Base-by-base conservation (phyloP, 768 basidiomycete species). In the Pisolithus marmoratus region DNA sequence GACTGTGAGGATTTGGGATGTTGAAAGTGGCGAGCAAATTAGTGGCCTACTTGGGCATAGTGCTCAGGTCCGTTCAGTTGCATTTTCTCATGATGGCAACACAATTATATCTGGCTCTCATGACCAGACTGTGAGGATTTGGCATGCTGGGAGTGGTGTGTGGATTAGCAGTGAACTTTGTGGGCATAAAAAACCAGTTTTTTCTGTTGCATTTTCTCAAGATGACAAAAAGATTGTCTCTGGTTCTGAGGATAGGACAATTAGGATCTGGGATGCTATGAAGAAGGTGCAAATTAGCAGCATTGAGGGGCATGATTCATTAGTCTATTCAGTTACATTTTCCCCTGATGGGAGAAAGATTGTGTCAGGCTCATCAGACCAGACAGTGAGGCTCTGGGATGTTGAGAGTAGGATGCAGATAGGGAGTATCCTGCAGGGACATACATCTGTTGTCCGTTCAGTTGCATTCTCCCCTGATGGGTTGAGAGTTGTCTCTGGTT, bases 331-430 rank as follows among this genome's bases (percentile, higher is more conserved):
- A 31, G 49, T 50, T 24, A 2, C 40, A 14, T 41, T 50, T 29
- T 36, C 43, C 11, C 17, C 29, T 17, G n/a, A n/a, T n/a, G n/a
- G n/a, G n/a, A n/a, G n/a, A n/a, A n/a, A n/a, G n/a, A n/a, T n/a
- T n/a, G n/a, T 51, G 5, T 51, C 50, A 5, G 42, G 50, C 27
- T 51, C 50, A 23, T 17, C 1, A 9, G 50, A 51, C 29, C 24
- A 37, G 26, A 51, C 31, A 7, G 23, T 51, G 8, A 27, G 22
- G 22, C 26, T 51, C 6, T 51, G 50, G 50, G 43, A 51, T 51
- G n/a, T 15, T 4, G 19, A 46, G 43, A 46, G 26, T 15, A 41
- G 50, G 2, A 5, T 8, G 5, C n/a, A 23, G 26, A 8, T 46
- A 20, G 50, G 50, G 8, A 17, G 27, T 24, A 14, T 27, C 34